Conservation (phyloP, 176 grass and related monocot species). For the Panicum miliaceum region DNA sequence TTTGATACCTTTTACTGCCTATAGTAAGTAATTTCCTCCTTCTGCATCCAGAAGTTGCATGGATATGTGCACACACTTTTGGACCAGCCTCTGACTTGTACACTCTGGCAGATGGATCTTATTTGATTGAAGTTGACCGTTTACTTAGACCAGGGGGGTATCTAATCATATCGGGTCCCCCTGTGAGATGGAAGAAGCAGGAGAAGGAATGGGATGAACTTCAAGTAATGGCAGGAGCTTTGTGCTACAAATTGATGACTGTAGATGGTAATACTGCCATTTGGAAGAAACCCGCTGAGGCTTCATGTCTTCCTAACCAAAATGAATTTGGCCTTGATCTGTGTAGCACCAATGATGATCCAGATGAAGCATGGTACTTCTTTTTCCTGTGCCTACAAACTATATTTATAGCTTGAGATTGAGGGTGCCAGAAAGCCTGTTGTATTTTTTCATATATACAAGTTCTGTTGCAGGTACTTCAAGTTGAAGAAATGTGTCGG, state of each 20-base stretch:
- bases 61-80: neutral
- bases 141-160: slow-evolving; percentile 85
- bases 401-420: slow-evolving; percentile 22
- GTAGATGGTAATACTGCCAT: slow-evolving; percentile 89
- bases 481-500: slow-evolving; percentile 82
- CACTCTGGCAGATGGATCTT: slow-evolving; percentile 79
- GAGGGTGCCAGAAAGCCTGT: neutral
- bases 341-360: slow-evolving; percentile 68
- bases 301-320: slow-evolving; percentile 64
- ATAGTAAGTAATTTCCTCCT: slow-evolving; percentile 65
- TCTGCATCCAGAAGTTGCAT: slow-evolving; percentile 21
- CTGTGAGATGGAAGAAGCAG: slow-evolving; percentile 76
- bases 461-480: slow-evolving; percentile 69
- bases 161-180: slow-evolving; percentile 91
- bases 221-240: slow-evolving; percentile 52
- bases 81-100: slow-evolving; percentile 25
- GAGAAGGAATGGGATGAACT: slow-evolving; percentile 84
- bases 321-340: slow-evolving; percentile 68
- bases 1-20: slow-evolving; percentile 87
- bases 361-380: slow-evolving; percentile 86
- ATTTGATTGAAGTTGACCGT: slow-evolving; percentile 85
- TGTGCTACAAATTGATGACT: slow-evolving; percentile 76
- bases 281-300: slow-evolving; percentile 71
- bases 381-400: slow-evolving; percentile 11
- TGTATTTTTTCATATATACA: slow-evolving; percentile 33